Evolutionary conservation across 2,329 filamentous ascomycete species (phyloP).

Genomic region (Ophiocordyceps australis): DNA sequence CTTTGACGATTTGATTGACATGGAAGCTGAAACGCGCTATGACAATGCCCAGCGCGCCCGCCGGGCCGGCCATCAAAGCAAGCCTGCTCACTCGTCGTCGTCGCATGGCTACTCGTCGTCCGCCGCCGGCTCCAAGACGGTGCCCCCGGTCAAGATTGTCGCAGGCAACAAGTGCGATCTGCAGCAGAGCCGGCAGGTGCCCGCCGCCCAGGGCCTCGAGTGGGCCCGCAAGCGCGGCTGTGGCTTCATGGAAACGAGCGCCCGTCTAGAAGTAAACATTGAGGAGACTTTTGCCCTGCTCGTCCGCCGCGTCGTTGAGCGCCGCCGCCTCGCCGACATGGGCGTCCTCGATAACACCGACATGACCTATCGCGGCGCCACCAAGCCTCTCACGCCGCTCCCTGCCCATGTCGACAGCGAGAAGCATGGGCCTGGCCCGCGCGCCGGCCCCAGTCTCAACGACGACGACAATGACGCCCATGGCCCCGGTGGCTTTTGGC

Average conservation of each 20-base stretch:
- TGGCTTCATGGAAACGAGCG: slow-evolving; percentile 83
- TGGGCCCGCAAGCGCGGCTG: slow-evolving; percentile 58
- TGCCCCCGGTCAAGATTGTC: slow-evolving; percentile 63
- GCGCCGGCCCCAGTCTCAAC: slow-evolving; percentile 22
- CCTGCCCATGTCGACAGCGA: slow-evolving; percentile 19
- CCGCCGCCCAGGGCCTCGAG: slow-evolving; percentile 53
- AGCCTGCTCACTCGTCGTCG: no score
- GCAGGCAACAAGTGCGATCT: slow-evolving; percentile 79
- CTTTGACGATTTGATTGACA: slow-evolving; percentile 71
- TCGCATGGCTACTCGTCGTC: slow-evolving; percentile 9
- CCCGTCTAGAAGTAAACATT: slow-evolving; percentile 69
- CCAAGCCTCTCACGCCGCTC: slow-evolving; percentile 37
- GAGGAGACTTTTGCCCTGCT: slow-evolving; percentile 72
- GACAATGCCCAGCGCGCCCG: slow-evolving; percentile 41
- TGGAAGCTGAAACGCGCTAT: slow-evolving; percentile 53
- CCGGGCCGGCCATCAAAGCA: slow-evolving; percentile 22
- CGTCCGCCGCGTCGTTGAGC: slow-evolving; percentile 42
- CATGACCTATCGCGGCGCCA: slow-evolving; percentile 33
- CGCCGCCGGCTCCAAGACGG: slow-evolving; percentile 25
- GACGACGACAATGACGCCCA: slow-evolving; percentile 24
- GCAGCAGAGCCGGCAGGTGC: slow-evolving; percentile 48
- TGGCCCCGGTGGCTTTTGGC: slow-evolving; percentile 31
- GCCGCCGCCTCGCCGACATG: slow-evolving; percentile 28
- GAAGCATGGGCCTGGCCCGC: slow-evolving; percentile 26
- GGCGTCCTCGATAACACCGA: slow-evolving; percentile 21